Conservation (phyloP, 345 rosid species). For the Triadica sebifera region DNA sequence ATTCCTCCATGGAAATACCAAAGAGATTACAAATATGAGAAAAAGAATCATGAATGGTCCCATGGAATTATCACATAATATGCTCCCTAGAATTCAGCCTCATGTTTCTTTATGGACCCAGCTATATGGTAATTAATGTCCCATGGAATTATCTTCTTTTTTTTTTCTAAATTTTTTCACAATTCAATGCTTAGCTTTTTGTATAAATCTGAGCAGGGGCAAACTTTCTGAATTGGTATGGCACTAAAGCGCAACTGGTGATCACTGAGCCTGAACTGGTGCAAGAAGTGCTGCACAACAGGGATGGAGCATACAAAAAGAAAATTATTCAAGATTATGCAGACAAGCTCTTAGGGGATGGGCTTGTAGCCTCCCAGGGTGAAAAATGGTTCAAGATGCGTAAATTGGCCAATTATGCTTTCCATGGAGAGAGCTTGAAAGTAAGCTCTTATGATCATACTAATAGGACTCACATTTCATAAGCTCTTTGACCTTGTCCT, state of each 20-base stretch:
- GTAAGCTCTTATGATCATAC: slow-evolving; percentile 11
- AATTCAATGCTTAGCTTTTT: background rate
- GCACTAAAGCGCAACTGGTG: too few relatives aligned
- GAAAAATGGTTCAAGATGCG: slow-evolving; percentile 28
- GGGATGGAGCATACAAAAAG: too few relatives aligned
- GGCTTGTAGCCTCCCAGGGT: slow-evolving; percentile 8
- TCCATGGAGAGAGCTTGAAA: slow-evolving; percentile 24
- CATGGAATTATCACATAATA: background rate
- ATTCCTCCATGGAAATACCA: background rate
- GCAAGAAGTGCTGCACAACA: too few relatives aligned
- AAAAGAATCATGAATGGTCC: background rate
- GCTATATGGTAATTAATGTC: background rate
- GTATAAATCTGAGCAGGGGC: too few relatives aligned
- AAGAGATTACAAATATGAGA: background rate
- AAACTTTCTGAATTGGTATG: too few relatives aligned
- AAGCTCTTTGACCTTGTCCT: too few relatives aligned
- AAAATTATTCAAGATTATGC: background rate
- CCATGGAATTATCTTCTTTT: background rate
- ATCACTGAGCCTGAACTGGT: too few relatives aligned
- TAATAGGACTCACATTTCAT: too few relatives aligned
- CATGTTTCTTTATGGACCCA: background rate
- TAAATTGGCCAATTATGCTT: slow-evolving; percentile 22
- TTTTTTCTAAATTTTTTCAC: background rate
- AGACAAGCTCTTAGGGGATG: slow-evolving; percentile 6
- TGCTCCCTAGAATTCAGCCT: background rate